phyloP scores from a whole-genome alignment of 495 filamentous ascomycete species.

The Astrothelium subdiscretum region DNA sequence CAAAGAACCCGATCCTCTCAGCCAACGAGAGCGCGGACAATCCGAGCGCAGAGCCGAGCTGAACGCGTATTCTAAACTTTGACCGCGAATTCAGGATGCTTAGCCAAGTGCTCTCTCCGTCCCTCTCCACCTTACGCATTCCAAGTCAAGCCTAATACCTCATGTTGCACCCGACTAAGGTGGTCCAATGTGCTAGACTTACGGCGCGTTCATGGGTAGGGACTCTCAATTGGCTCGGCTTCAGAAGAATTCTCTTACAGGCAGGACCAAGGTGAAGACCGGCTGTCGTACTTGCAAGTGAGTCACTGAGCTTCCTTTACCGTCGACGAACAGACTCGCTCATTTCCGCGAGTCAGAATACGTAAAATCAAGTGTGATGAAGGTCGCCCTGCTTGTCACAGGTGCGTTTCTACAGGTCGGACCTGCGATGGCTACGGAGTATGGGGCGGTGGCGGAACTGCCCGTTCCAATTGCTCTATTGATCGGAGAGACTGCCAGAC shows the following conservation, averaged over 20 bases:
- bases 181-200: too few species aligned
- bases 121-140: too few species aligned
- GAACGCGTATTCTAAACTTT: not conserved
- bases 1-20: not conserved
- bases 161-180: too few species aligned
- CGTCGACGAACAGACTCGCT: not conserved
- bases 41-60: not conserved
- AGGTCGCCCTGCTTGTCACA: constrained; percentile 38
- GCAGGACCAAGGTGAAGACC: constrained; percentile 30
- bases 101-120: too few species aligned
- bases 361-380: constrained; percentile 47
- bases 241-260: not conserved
- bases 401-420: constrained; percentile 44
- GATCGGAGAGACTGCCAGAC: not conserved
- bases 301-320: constrained; percentile 1
- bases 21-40: not conserved
- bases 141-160: too few species aligned
- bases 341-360: not conserved
- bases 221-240: too few species aligned
- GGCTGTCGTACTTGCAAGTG: constrained; percentile 47
- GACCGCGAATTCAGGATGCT: not conserved
- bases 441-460: not conserved
- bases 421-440: constrained; percentile 46
- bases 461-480: not conserved
- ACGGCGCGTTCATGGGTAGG: too few species aligned